phyloP scores from a whole-genome alignment of 179 eudicot species.

The Sideroxylon spinosum region DNA sequence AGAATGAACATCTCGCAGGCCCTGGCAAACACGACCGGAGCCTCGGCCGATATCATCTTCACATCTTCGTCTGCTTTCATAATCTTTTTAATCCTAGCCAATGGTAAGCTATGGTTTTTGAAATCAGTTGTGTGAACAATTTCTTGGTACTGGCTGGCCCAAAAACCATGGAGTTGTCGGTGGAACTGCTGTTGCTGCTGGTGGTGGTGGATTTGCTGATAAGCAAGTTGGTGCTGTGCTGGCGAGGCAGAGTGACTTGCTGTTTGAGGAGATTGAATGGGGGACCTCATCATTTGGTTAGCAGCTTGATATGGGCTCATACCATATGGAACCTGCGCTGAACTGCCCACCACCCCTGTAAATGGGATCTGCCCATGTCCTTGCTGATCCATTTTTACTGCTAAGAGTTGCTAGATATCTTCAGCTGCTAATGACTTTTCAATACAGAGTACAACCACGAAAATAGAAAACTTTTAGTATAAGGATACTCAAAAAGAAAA shows the following conservation, averaged over 20 bases:
- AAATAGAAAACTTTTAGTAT: neutral
- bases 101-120: slow-evolving; percentile 51
- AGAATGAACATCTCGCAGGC: slow-evolving; percentile 64
- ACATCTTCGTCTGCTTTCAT: slow-evolving; percentile 64
- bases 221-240: slow-evolving; percentile 74
- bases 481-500: neutral
- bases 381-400: slow-evolving; percentile 62
- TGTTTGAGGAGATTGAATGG: slow-evolving; percentile 37
- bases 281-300: slow-evolving; percentile 54
- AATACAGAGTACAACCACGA: neutral
- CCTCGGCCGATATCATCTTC: slow-evolving; percentile 62
- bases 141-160: slow-evolving; percentile 44
- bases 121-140: slow-evolving; percentile 41
- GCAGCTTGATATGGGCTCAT: slow-evolving; percentile 46
- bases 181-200: slow-evolving; percentile 51
- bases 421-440: neutral
- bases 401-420: neutral
- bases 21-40: slow-evolving; percentile 48
- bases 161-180: slow-evolving; percentile 42
- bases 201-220: slow-evolving; percentile 77
- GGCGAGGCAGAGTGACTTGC: slow-evolving; percentile 34
- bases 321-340: slow-evolving; percentile 50
- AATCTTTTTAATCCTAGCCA: slow-evolving; percentile 60
- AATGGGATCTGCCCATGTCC: slow-evolving; percentile 55
- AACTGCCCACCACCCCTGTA: slow-evolving; percentile 43